Conservation (phyloP, 2,329 filamentous ascomycete genomes). For the Colletotrichum sp. region DNA sequence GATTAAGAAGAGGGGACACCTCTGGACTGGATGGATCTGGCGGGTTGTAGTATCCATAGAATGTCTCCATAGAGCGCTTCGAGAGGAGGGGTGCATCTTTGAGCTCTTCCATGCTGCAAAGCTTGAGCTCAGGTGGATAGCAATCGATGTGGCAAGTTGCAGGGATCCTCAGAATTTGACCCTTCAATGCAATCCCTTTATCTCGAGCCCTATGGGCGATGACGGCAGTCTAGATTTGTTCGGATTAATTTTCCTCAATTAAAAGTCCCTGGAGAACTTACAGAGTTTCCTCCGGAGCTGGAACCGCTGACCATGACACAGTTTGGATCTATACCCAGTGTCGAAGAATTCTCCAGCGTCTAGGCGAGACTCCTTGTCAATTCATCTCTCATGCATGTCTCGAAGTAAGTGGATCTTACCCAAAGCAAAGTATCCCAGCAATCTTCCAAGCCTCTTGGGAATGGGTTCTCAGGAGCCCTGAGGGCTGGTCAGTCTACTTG, state of each 20-base stretch:
- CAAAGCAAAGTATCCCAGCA: not conserved
- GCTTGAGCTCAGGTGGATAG: not conserved
- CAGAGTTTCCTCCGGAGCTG: not conserved
- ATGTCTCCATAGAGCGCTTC: not conserved
- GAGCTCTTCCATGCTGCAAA: not conserved
- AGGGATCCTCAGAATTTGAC: not conserved
- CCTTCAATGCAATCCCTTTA: not conserved
- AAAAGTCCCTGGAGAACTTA: not conserved
- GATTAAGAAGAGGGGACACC: not conserved
- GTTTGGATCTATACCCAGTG: not conserved
- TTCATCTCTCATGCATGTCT: not conserved
- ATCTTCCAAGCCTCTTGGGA: not conserved
- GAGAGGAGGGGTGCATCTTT: not conserved
- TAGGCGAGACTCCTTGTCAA: not conserved
- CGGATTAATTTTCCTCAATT: accelerated
- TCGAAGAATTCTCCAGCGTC: not conserved
- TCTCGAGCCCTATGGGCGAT: not conserved
- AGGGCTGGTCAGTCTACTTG: not conserved
- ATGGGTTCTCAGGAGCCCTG: not conserved
- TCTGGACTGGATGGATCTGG: not conserved
- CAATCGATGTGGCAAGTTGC: not conserved
- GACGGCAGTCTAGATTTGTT: not conserved
- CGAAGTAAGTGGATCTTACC: not conserved
- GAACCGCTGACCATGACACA: not conserved
- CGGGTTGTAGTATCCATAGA: not conserved